Evolutionary conservation across 1,139 yeast genomes (phyloP).

Genomic region (Cylindricascospora bacillispora): DNA sequence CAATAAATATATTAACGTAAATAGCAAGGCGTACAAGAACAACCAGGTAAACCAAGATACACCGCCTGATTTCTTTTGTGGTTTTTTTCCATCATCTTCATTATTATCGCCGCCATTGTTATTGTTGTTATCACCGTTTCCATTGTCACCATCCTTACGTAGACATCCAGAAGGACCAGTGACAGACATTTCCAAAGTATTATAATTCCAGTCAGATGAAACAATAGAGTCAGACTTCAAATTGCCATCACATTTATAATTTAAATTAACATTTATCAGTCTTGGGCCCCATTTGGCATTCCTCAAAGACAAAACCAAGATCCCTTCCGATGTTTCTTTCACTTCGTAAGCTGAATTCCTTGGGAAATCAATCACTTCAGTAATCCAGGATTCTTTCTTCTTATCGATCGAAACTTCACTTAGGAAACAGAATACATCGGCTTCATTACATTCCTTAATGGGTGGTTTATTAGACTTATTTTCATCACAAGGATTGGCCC

Average conservation of each 20-base stretch:
- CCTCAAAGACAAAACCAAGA: conserved; percentile 33
- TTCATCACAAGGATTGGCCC: conserved; percentile 54
- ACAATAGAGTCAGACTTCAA: conserved; percentile 27
- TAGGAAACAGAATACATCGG: conserved; percentile 61
- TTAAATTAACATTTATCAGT: conserved; percentile 38
- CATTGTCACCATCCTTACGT: conserved; percentile 22
- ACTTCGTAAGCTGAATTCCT: conserved; percentile 7
- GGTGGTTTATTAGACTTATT: conserved; percentile 18
- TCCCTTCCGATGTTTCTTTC: conserved; percentile 8
- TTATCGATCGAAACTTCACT: conserved; percentile 38
- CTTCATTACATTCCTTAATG: conserved; percentile 43
- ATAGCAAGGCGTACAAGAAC: conserved; percentile 51
- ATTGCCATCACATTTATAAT: conserved; percentile 38
- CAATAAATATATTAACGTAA: conserved; percentile 57
- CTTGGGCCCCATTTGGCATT: conserved; percentile 66
- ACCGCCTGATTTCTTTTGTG: conserved; percentile 20
- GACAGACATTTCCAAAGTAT: conserved; percentile 13
- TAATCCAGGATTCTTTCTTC: conserved; percentile 22
- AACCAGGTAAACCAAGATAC: conserved; percentile 58
- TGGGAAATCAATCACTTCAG: conserved; percentile 19
- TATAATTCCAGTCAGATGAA: conserved; percentile 14
- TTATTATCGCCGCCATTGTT: conserved; percentile 25
- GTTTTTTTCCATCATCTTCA: conserved; percentile 5
- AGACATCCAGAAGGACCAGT: conserved; percentile 27
- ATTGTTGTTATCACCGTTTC: conserved; percentile 15